A percentile compares a stretch with the other conserved stretches of the same genome.
phyloP scores from a whole-genome alignment of 1,139 yeast genomes.

The Zygosaccharomyces pseudobailii region DNA sequence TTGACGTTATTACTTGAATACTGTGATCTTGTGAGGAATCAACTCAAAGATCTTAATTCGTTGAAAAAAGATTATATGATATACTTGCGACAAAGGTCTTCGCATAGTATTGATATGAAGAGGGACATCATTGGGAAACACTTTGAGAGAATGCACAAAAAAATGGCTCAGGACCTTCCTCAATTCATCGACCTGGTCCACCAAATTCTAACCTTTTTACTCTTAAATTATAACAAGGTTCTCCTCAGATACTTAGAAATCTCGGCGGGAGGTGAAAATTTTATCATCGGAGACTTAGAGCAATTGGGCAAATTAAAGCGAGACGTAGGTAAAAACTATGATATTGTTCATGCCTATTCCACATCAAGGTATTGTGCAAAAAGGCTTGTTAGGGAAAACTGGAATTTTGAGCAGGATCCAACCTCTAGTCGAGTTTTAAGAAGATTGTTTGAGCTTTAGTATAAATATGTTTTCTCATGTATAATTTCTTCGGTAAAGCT shows the following conservation, averaged over 20 bases:
- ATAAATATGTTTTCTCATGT: neutral
- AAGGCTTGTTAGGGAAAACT: slow-evolving; percentile 31
- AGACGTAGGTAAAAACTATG: slow-evolving; percentile 33
- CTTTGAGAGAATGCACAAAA: slow-evolving; percentile 29
- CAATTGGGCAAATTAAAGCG: slow-evolving; percentile 12
- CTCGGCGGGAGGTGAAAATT: slow-evolving; percentile 30
- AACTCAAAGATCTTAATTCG: slow-evolving; percentile 31
- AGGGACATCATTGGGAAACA: slow-evolving; percentile 29
- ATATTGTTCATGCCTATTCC: slow-evolving; percentile 35
- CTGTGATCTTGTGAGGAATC: slow-evolving; percentile 23
- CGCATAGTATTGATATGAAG: slow-evolving; percentile 25
- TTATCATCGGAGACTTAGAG: slow-evolving; percentile 24
- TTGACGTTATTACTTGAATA: slow-evolving; percentile 21
- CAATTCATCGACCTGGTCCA: slow-evolving; percentile 19
- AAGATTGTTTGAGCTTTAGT: slow-evolving; percentile 33
- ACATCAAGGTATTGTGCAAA: slow-evolving; percentile 29
- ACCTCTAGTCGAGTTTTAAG: slow-evolving; percentile 33
- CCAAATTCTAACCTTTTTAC: slow-evolving; percentile 17
- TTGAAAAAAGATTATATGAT: slow-evolving; percentile 33
- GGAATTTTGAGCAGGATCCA: slow-evolving; percentile 20
- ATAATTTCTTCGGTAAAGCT: neutral
- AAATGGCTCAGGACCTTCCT: slow-evolving; percentile 34
- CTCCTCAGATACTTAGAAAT: slow-evolving; percentile 30
- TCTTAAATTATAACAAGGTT: slow-evolving; percentile 24
- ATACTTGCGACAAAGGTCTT: slow-evolving; percentile 24